Base-by-base conservation (phyloP, 139 green algal species). In the Edaphochlamys debaryana region DNA sequence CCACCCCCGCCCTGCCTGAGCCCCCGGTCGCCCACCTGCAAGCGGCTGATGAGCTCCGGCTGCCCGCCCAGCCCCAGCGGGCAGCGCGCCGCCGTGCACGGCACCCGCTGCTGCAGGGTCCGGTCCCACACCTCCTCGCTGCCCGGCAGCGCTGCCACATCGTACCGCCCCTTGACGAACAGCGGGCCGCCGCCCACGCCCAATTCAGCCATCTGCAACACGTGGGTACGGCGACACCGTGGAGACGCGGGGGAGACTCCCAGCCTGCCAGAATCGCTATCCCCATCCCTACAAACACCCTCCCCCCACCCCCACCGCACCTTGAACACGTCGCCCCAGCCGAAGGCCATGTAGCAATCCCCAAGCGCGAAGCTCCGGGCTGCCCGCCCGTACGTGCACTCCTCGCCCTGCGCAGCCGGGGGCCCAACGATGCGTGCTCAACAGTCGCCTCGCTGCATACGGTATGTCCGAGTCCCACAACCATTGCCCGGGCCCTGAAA, bases 241-340 rank as follows among this genome's bases (percentile, higher is more conserved):
- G n/a, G n/a, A n/a, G n/a, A n/a, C n/a, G n/a, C n/a, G n/a, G n/a
- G n/a, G n/a, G n/a, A n/a, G n/a, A n/a, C n/a, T n/a, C n/a, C n/a
- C n/a, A n/a, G n/a, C n/a, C n/a, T n/a, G n/a, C n/a, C n/a, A n/a
- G n/a, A n/a, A n/a, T n/a, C n/a, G n/a, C n/a, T n/a, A n/a, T n/a
- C n/a, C n/a, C n/a, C n/a, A n/a, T n/a, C n/a, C n/a, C n/a, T n/a
- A n/a, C n/a, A n/a, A n/a, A n/a, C n/a, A n/a, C n/a, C n/a, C n/a
- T n/a, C n/a, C n/a, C n/a, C n/a, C n/a, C n/a, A n/a, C n/a, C 37
- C 0, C 67, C 42, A 4, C 7, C 77, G 4, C 42, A 83, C 77
- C 56, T 88, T 84, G 54, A 88, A 86, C 38, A 86, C 0, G 7
- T 84, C 56, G 0, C 67, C 76, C 76, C 76, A 86, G 38, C 56